Evolutionary conservation across 75 land plant species (phyloP).

Genomic region (Adiantum capillusveneris): DNA sequence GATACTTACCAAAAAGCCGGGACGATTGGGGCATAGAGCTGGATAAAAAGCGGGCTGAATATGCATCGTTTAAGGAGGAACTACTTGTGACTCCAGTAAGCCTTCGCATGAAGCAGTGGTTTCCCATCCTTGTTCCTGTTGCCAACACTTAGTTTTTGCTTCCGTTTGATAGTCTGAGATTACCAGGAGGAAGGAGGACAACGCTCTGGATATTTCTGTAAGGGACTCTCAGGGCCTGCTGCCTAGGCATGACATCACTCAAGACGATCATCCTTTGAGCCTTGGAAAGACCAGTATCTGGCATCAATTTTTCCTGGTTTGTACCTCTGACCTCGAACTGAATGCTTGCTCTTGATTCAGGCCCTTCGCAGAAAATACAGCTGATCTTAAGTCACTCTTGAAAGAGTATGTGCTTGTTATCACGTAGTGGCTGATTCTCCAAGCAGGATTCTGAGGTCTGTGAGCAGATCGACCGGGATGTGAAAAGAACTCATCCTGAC

Average conservation of each 20-base stretch:
- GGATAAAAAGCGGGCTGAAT: conserved; percentile 71
- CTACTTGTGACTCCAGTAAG: conserved; percentile 88
- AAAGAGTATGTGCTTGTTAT: neutral
- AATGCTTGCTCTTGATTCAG: too few relatives aligned
- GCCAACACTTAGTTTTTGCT: neutral
- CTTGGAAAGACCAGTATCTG: conserved; percentile 84
- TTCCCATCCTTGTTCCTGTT: too few relatives aligned
- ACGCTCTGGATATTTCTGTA: conserved; percentile 17
- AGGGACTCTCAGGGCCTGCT: conserved; percentile 32
- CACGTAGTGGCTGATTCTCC: conserved; percentile 7
- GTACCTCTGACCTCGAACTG: too few relatives aligned
- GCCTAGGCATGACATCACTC: conserved; percentile 70
- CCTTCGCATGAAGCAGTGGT: neutral
- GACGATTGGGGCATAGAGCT: conserved; percentile 66
- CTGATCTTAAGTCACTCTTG: too few relatives aligned
- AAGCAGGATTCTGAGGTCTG: conserved; percentile 79
- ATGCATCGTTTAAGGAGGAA: conserved; percentile 71
- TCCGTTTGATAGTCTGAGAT: conserved; percentile 59
- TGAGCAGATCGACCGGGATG: conserved; percentile 96
- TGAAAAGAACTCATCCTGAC: conserved; percentile 93
- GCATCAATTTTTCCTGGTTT: conserved; percentile 93
- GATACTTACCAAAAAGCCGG: conserved; percentile 71
- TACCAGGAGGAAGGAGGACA: conserved; percentile 49
- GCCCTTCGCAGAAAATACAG: too few relatives aligned
- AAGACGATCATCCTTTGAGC: conserved; percentile 91